phyloP scores from a whole-genome alignment of 1,139 yeast species.

The Blastobotrys capitulatus region DNA sequence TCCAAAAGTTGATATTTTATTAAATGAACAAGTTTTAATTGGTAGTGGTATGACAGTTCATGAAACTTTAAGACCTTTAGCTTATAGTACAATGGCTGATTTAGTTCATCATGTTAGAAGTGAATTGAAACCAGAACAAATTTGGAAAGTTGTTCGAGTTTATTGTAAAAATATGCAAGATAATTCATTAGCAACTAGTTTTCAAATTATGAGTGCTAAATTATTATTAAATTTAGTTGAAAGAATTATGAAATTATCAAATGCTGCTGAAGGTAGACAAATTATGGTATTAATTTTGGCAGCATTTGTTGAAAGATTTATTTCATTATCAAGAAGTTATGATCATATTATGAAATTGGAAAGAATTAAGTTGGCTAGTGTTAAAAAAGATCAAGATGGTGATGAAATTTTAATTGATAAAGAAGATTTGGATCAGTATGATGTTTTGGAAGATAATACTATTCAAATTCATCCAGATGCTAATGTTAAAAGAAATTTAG shows the following conservation, averaged over 20 bases:
- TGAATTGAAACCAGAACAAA: conserved; percentile 76
- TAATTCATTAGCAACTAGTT: conserved; percentile 76
- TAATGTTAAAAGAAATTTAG: conserved; percentile 49
- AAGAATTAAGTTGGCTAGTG: conserved; percentile 11
- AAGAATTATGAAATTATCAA: conserved; percentile 75
- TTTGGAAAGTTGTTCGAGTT: conserved; percentile 80
- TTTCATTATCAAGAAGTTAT: conserved; percentile 66
- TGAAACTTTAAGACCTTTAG: conserved; percentile 81
- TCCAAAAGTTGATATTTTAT: conserved; percentile 77
- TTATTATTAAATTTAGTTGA: conserved; percentile 82
- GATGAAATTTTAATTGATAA: conserved; percentile 2
- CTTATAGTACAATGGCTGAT: conserved; percentile 95
- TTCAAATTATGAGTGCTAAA: conserved; percentile 96
- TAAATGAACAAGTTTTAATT: conserved; percentile 80
- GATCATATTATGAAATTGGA: conserved; percentile 49
- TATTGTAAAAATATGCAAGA: conserved; percentile 82
- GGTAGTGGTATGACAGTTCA: conserved; percentile 91
- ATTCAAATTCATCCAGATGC: conserved; percentile 42
- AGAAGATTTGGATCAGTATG: conserved; percentile 39
- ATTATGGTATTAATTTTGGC: conserved; percentile 61
- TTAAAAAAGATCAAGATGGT: conserved; percentile 10
- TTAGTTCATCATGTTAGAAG: conserved; percentile 87
- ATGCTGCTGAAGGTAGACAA: conserved; percentile 80
- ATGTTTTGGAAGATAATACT: conserved; percentile 44
- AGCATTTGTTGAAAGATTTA: conserved; percentile 81